Base-by-base conservation (phyloP, 306 rosid species). In the Purshia tridentata region DNA sequence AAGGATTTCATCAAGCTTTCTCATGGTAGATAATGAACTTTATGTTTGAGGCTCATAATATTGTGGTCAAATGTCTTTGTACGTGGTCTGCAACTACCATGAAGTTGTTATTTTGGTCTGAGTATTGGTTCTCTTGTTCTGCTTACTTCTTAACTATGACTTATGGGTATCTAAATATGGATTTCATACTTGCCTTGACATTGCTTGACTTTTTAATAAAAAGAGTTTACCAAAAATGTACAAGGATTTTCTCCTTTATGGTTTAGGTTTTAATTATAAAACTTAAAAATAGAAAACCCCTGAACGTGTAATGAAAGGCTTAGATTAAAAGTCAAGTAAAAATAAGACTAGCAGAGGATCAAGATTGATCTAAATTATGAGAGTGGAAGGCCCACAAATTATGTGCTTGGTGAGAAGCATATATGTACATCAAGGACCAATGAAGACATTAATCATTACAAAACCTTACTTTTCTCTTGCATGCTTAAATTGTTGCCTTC, bases 31-130 rank as follows among this genome's bases (percentile, higher is more conserved):
- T 45, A 18, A 4, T 67, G 57, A 16, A 35, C 45, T 50, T 67
- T 35, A 49, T 49, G 47, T 47, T 35, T 18, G 59, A 51, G 16
- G n/a, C 40, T 49, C 22, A 16, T 62, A 41, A 66, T 64, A 46
- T 22, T 23, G 15, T 66, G 55, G 20, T 66, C 70, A 22, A 9
- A 67, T 67, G 72, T 67, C n/a, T 15, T 48, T 8, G 19, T 49
- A 67, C 15, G 57, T 23, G 23, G 57, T 48, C 71, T 49, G 49
- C 72, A 18, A 16, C 2, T 16, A 16, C 45, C 44, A 35, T 5
- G 45, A 35, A 59, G 65, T 29, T 29, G 65, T 59, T 59, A 35
- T 29, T 6, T 0, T 14, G 65, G 11, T 59, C 18, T 35, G 20
- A 59, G 20, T 6, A 6, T 14, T 35, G 35, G 35, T 59, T 59